Evolutionary conservation across 139 green algal species (phyloP).

Genomic region (Zygnema cylindricum): DNA sequence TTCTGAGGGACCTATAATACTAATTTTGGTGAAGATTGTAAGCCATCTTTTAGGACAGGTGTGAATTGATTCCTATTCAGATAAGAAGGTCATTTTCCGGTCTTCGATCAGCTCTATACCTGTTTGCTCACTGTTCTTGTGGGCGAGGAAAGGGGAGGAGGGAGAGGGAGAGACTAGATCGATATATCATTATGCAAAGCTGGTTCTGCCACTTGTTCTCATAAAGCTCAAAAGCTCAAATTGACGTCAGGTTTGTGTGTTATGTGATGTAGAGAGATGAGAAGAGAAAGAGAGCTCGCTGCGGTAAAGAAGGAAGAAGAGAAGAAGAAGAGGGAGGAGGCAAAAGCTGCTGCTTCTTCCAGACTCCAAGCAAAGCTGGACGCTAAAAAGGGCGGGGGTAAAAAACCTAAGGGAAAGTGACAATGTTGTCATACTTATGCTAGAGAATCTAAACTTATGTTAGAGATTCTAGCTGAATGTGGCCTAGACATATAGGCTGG

Average conservation of each 20-base stretch:
- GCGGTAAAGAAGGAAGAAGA: conserved; percentile 54
- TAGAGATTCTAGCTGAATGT: too few species aligned
- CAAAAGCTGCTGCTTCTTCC: conserved; percentile 39
- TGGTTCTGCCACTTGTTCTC: too few species aligned
- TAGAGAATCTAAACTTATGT: too few species aligned
- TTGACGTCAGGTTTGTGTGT: background rate
- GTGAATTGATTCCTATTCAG: too few species aligned
- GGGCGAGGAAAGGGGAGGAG: background rate
- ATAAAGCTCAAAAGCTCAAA: background rate
- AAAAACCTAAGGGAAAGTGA: conserved; percentile 37
- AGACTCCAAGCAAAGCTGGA: conserved; percentile 55
- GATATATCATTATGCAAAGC: too few species aligned
- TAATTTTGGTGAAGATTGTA: too few species aligned
- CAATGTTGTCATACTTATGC: background rate
- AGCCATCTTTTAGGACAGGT: too few species aligned
- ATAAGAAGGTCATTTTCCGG: too few species aligned
- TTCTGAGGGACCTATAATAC: too few species aligned
- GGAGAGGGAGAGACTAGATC: background rate
- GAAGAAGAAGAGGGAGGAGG: conserved; percentile 60
- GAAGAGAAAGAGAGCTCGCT: conserved; percentile 47
- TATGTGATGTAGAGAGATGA: conserved; percentile 37
- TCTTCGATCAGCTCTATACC: too few species aligned
- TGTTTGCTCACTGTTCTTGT: background rate
- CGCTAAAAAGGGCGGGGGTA: conserved; percentile 52
- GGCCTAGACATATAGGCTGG: too few species aligned